Percentiles rank a stretch among this genome's conserved stretches.
Conservation (phyloP, 257 asterid genomes). For the Fraxinus cuspidata region DNA sequence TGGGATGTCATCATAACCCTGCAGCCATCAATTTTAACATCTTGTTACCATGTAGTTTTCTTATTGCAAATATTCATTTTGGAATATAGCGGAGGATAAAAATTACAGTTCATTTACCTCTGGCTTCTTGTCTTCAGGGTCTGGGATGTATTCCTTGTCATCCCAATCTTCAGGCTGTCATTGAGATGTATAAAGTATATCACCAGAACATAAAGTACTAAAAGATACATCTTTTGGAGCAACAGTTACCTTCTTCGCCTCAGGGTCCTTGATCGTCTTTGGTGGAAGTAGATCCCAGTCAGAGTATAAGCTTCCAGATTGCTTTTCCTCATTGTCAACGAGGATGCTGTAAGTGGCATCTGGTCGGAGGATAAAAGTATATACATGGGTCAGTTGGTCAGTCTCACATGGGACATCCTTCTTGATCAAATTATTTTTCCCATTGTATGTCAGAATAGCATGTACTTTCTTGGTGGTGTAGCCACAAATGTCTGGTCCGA, state of each 20-base stretch:
- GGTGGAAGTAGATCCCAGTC: conserved; percentile 96
- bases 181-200: conserved; percentile 9
- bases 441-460: conserved; percentile 73
- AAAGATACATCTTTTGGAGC: background rate
- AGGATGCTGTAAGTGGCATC: conserved; percentile 96
- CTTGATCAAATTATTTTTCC: conserved; percentile 75
- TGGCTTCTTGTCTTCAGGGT: no score
- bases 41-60: no score
- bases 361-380: conserved; percentile 87
- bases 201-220: background rate
- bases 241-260: conserved; percentile 74
- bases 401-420: conserved; percentile 98
- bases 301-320: conserved; percentile 82
- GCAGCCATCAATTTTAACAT: background rate
- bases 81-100: no score
- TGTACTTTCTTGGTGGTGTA: conserved; percentile 83
- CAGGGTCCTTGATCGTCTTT: conserved; percentile 88
- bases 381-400: conserved; percentile 89
- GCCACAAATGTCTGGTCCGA: conserved; percentile 97
- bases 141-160: no score
- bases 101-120: no score
- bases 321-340: conserved; percentile 90
- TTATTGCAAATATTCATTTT: no score
- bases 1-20: conserved; percentile 97
- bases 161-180: no score